Evolutionary conservation across 495 filamentous ascomycete genomes (phyloP), one percentile per base, ranked within the genome.

Genomic region (Talaromyces proteolyticus): DNA sequence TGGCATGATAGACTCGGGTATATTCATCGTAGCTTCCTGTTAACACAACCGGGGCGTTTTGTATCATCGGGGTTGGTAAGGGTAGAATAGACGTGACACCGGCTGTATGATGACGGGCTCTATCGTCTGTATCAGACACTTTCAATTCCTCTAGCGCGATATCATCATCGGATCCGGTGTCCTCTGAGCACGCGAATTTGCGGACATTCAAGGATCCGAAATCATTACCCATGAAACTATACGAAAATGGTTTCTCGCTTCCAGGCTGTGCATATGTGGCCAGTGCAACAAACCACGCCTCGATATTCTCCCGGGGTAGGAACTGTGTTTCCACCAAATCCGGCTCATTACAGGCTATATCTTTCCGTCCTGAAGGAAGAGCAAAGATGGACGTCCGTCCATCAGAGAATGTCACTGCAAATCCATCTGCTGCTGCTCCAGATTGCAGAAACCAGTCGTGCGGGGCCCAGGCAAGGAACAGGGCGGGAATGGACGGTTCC

Each of bases 11-110:
- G 19, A 95, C 69, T 26, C 93, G 77, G 34, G 96, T 68, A 60
- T 74, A 68, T 54, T 98, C 94, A 54, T 98, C 93, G 62, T 97
- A 98, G 59, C 89, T 92, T 10, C 93, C 93, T 3, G 91, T 97
- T 24, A 95, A 57, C 6, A 96, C 53, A 6, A 90, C 54, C 17
- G 75, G 74, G 0, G 68, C 65, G 16, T 60, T 66, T 17, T 66
- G 66, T 0, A 57, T 29, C 39, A 67, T 53, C 21, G 55, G 45
- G 3, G 63, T 43, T 1, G 70, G 60, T 8, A 90, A 57, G 0
- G 89, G 86, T 24, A 96, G 61, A 49, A 98, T 92, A 1, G 89
- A 81, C 0, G 92, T 96, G 2, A 98, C 89, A 3, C 93, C 93
- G 11, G 91, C 89, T 14, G 73, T 75, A 57, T 96, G 92, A 23